Evolutionary conservation across 768 basidiomycete genomes (phyloP).

Genomic region (Termitomyces sp.): DNA sequence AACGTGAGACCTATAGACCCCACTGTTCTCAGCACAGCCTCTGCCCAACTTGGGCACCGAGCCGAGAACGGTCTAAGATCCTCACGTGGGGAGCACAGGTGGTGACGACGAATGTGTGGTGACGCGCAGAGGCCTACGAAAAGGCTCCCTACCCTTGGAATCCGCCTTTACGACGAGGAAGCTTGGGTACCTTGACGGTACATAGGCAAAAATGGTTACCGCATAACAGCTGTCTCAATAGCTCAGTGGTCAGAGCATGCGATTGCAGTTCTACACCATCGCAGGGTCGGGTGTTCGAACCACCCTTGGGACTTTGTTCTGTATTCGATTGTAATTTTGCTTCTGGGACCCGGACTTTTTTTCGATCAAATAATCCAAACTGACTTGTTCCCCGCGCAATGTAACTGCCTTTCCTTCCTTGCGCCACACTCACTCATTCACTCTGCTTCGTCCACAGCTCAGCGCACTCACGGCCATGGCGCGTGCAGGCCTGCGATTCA

Average conservation of each 20-base stretch:
- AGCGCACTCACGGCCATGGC: neutral
- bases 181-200: too few relatives aligned
- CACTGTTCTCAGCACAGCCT: too few relatives aligned
- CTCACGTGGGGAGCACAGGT: too few relatives aligned
- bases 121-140: too few relatives aligned
- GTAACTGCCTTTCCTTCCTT: neutral
- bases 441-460: neutral
- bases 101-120: too few relatives aligned
- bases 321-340: too few relatives aligned
- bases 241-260: slow-evolving; percentile 14
- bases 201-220: too few relatives aligned
- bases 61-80: too few relatives aligned
- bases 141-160: too few relatives aligned
- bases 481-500: slow-evolving; percentile 1
- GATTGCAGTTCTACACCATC: slow-evolving; percentile 7
- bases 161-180: too few relatives aligned
- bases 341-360: neutral
- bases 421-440: neutral
- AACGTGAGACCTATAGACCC: too few relatives aligned
- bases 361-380: neutral
- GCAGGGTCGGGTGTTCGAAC: slow-evolving; percentile 13
- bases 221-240: neutral
- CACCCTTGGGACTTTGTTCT: slow-evolving; percentile 13
- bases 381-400: neutral
- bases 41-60: too few relatives aligned